Conservation (phyloP, 176 grass and related monocot genomes). For the Stipa capillata region DNA sequence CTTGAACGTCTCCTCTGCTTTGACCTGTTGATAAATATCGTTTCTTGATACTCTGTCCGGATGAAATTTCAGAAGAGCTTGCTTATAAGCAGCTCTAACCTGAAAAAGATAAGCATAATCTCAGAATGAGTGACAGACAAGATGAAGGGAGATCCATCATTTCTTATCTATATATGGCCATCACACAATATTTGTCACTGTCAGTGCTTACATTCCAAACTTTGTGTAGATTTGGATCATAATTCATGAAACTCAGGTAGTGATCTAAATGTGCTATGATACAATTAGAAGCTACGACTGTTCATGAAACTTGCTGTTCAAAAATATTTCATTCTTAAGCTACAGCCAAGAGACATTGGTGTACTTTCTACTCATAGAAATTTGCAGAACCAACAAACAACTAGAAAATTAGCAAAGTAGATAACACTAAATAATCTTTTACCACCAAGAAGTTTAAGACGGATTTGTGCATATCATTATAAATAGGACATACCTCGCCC, state of each 20-base stretch:
- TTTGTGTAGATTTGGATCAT: background rate
- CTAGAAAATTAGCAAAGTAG: background rate
- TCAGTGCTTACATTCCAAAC: background rate
- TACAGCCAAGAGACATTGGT: background rate
- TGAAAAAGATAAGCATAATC: slow-evolving; percentile 27
- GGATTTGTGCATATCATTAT: background rate
- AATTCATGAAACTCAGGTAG: background rate
- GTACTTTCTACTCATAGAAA: background rate
- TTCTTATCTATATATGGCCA: background rate
- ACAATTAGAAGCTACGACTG: background rate
- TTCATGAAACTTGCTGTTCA: background rate
- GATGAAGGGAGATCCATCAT: background rate
- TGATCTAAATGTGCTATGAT: background rate
- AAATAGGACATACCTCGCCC: slow-evolving; percentile 51
- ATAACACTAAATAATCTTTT: background rate
- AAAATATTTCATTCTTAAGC: background rate
- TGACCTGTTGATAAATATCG: slow-evolving; percentile 73
- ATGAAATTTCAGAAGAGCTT: slow-evolving; percentile 82
- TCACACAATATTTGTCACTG: background rate
- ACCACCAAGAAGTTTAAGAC: background rate
- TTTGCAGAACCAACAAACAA: background rate
- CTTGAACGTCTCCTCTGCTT: slow-evolving; percentile 97
- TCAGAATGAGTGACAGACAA: background rate
- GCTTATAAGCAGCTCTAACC: slow-evolving; percentile 81
- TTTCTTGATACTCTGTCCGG: slow-evolving; percentile 68